A percentile compares a stretch with the other conserved stretches of the same genome.
These are phyloP conservation scores for Mucor sp. DNA, from an alignment of 371 early-diverging fungal genomes.

Conservation along the genomic window DNA sequence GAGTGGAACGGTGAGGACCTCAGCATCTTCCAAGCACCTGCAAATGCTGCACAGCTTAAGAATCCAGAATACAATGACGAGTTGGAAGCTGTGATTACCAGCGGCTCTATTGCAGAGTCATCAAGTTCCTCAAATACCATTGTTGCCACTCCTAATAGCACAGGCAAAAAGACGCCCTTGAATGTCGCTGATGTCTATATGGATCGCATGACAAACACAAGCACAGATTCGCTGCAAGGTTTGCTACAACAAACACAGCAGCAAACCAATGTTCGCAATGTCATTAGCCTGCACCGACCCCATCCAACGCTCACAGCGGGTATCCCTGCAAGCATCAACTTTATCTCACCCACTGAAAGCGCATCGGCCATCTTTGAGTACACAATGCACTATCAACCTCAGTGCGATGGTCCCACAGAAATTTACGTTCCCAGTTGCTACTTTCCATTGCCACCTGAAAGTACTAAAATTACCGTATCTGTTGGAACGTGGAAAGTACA, in stretches of 20 bases:
- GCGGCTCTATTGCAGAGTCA: background rate
- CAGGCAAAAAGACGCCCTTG: background rate
- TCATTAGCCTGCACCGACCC: conserved; percentile 41
- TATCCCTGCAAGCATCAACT: conserved; percentile 29
- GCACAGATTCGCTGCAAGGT: background rate
- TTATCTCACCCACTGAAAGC: conserved; percentile 31
- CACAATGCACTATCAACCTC: background rate
- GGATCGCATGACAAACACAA: conserved; percentile 2
- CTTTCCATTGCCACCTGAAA: conserved; percentile 18
- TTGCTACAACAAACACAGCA: conserved; percentile 2
- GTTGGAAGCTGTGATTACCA: background rate
- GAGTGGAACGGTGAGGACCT: conserved; percentile 78
- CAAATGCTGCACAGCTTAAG: background rate
- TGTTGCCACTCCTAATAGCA: background rate
- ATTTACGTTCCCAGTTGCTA: conserved; percentile 22
- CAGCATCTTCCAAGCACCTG: conserved; percentile 42
- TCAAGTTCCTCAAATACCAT: background rate
- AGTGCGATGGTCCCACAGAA: conserved; percentile 17
- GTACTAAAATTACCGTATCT: conserved; percentile 7
- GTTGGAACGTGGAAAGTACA: conserved; percentile 14
- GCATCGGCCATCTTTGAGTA: conserved; percentile 27
- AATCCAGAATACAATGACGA: background rate
- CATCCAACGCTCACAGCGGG: conserved; percentile 39
- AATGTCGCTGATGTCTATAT: background rate
- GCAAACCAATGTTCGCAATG: conserved; percentile 27